Evolutionary conservation across 2,329 filamentous ascomycete species (phyloP).

Genomic region (Beauveria varroae): DNA sequence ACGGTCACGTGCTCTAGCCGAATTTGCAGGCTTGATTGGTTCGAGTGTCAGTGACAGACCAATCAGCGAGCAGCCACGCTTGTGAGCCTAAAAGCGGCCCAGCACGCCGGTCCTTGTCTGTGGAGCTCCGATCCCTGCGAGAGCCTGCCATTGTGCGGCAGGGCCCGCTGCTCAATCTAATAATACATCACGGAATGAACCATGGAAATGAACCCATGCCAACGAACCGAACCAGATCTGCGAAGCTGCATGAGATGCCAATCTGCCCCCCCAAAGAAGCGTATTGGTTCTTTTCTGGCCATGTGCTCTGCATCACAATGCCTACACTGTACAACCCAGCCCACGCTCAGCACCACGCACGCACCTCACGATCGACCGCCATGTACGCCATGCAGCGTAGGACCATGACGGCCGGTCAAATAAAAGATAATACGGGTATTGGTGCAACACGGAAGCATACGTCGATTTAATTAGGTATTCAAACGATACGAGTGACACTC

Average conservation of each 20-base stretch:
- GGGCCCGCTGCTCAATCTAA: slow-evolving; percentile 7
- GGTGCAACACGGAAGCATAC: not conserved
- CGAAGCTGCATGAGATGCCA: not conserved
- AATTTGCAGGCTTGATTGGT: not conserved
- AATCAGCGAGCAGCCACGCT: no score
- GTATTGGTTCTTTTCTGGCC: not conserved
- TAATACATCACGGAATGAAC: not conserved
- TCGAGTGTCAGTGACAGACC: not conserved
- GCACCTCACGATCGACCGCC: not conserved
- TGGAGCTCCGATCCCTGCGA: not conserved
- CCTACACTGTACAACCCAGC: no score
- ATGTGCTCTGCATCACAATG: not conserved
- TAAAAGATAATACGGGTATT: not conserved
- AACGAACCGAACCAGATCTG: not conserved
- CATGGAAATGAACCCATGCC: not conserved
- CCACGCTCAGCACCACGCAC: not conserved
- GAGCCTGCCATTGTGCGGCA: not conserved
- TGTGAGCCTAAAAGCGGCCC: not conserved
- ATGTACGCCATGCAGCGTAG: not conserved
- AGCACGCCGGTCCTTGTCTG: not conserved
- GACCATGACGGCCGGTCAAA: not conserved
- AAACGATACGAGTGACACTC: not conserved
- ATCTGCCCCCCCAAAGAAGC: not conserved
- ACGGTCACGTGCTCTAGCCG: slow-evolving; percentile 2
- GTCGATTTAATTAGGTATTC: not conserved